Evolutionary conservation across 352 stramenopile species (phyloP).

Genomic region (Globisporangium megalacanthum): DNA sequence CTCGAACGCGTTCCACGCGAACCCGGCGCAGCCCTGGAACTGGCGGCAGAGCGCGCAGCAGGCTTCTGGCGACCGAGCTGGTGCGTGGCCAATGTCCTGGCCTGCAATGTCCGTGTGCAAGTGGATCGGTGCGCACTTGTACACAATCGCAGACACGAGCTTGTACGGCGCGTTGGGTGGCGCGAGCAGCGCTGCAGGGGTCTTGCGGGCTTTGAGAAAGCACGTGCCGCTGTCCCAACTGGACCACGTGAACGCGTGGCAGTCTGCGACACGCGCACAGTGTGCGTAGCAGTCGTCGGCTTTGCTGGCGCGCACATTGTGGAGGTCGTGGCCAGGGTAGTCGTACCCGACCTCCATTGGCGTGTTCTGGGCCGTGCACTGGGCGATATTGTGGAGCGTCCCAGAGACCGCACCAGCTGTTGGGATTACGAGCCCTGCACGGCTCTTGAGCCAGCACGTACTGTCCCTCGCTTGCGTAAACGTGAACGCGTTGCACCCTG

Average conservation of each 20-base stretch:
- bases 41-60: slow-evolving; percentile 29
- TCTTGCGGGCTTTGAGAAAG: slow-evolving; percentile 23
- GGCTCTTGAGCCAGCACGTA: slow-evolving; percentile 27
- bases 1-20: slow-evolving; percentile 28
- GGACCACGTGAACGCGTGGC: slow-evolving; percentile 25
- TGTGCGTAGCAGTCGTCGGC: slow-evolving; percentile 18
- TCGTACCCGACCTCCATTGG: slow-evolving; percentile 19
- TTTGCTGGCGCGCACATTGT: slow-evolving; percentile 3
- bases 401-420: slow-evolving; percentile 14
- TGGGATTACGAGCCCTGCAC: slow-evolving; percentile 19
- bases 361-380: slow-evolving; percentile 21
- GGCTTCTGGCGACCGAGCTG: slow-evolving; percentile 15
- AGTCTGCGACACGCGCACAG: slow-evolving; percentile 10
- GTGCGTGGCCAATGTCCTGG: slow-evolving; percentile 17
- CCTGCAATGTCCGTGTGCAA: slow-evolving; percentile 19
- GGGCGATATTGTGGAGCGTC: slow-evolving; percentile 23
- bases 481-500: slow-evolving; percentile 28
- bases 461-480: slow-evolving; percentile 21
- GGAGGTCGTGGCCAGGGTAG: slow-evolving; percentile 26
- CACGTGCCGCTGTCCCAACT: slow-evolving; percentile 14
- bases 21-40: slow-evolving; percentile 20
- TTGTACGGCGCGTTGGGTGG: neutral
- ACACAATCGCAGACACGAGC: slow-evolving; percentile 25
- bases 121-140: slow-evolving; percentile 24
- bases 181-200: neutral